These are phyloP conservation scores for Cyclotella atomus DNA, from an alignment of 108 stramenopile genomes.

Conservation along the genomic window DNA sequence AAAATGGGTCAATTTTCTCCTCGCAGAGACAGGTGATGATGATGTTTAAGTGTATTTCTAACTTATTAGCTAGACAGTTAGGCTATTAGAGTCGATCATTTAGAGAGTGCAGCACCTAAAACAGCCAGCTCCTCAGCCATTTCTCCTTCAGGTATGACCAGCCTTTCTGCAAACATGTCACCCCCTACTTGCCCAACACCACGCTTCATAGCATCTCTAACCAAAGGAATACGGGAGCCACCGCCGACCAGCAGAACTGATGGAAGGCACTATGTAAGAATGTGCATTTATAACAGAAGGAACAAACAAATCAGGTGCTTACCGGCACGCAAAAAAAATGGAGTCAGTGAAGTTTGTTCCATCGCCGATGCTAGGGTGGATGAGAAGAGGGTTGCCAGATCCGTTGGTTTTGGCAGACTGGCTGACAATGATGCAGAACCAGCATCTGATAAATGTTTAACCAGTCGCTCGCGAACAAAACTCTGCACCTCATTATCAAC, in stretches of 20 bases:
- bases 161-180: slow-evolving; percentile 17
- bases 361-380: slow-evolving; percentile 64
- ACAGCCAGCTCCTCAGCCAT: slow-evolving; percentile 44
- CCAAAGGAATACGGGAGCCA: slow-evolving; percentile 53
- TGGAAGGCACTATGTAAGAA: too few species aligned
- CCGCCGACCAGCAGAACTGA: slow-evolving; percentile 77
- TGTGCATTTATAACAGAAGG: too few species aligned
- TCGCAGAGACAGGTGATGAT: slow-evolving; percentile 85
- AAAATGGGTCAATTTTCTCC: slow-evolving; percentile 85
- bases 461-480: slow-evolving; percentile 30
- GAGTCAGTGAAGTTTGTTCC: slow-evolving; percentile 56
- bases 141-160: slow-evolving; percentile 46
- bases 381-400: slow-evolving; percentile 54
- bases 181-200: slow-evolving; percentile 34
- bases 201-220: slow-evolving; percentile 43
- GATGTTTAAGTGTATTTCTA: too few species aligned
- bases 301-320: too few species aligned
- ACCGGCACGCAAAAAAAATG: slow-evolving; percentile 52
- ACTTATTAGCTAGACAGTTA: too few species aligned
- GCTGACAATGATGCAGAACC: slow-evolving; percentile 38
- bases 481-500: slow-evolving; percentile 61
- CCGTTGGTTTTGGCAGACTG: slow-evolving; percentile 64
- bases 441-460: slow-evolving; percentile 18
- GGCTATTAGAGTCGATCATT: too few species aligned
- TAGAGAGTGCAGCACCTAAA: slow-evolving; percentile 39